Evolutionary conservation across 306 rosid species (phyloP).

Genomic region (Vicia faba): DNA sequence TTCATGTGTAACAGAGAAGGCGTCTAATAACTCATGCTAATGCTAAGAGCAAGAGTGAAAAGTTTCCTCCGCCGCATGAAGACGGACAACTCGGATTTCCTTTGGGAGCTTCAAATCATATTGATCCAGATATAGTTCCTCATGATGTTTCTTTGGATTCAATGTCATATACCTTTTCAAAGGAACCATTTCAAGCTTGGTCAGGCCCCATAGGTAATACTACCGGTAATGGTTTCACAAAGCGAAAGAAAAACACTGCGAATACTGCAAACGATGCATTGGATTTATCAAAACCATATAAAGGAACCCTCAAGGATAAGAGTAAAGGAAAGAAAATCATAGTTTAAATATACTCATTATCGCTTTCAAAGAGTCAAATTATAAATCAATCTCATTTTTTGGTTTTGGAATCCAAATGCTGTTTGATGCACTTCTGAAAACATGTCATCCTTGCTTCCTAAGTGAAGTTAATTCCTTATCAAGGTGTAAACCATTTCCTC

Average conservation of each 20-base stretch:
- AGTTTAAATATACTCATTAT: slow-evolving; percentile 41
- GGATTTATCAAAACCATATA: slow-evolving; percentile 52
- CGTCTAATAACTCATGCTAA: slow-evolving; percentile 79
- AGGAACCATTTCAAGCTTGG: slow-evolving; percentile 71
- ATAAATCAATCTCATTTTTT: slow-evolving; percentile 17
- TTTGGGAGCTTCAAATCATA: slow-evolving; percentile 76
- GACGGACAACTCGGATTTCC: slow-evolving; percentile 86
- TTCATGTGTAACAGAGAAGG: slow-evolving; percentile 64
- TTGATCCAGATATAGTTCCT: slow-evolving; percentile 79
- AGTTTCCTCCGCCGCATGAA: slow-evolving; percentile 93
- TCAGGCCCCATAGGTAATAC: slow-evolving; percentile 80
- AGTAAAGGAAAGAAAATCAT: slow-evolving; percentile 67
- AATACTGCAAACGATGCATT: slow-evolving; percentile 51
- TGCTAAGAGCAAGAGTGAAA: slow-evolving; percentile 95
- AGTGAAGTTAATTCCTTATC: slow-evolving; percentile 42
- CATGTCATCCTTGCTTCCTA: slow-evolving; percentile 42
- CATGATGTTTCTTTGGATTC: slow-evolving; percentile 66
- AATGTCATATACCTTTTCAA: slow-evolving; percentile 64
- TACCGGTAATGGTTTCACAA: slow-evolving; percentile 48
- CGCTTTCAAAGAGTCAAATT: slow-evolving; percentile 40
- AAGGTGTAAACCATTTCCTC: slow-evolving; percentile 35
- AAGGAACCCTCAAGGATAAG: slow-evolving; percentile 49
- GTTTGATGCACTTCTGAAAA: slow-evolving; percentile 9
- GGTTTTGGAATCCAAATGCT: slow-evolving; percentile 36
- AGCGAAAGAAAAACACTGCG: slow-evolving; percentile 64